These are phyloP conservation scores for Pyricularia pennisetigena DNA, from an alignment of 2,329 filamentous ascomycete species.

Conservation along the genomic window DNA sequence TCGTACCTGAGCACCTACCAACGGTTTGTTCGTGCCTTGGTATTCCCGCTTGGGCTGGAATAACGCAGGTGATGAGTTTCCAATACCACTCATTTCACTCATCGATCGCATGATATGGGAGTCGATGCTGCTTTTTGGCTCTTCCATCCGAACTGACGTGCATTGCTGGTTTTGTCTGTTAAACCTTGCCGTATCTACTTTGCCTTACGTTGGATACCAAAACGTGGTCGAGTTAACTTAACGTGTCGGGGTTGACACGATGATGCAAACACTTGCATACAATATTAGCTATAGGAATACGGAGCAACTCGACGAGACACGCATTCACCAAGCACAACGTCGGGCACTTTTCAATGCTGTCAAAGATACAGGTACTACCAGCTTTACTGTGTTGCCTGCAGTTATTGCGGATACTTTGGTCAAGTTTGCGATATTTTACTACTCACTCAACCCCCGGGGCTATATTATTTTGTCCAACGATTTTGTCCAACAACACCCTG, in stretches of 20 bases:
- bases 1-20: not conserved
- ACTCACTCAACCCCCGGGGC: not conserved
- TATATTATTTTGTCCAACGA: not conserved
- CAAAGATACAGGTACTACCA: not conserved
- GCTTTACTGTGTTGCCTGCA: not conserved
- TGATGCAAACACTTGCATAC: not conserved
- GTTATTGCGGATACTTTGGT: not conserved
- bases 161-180: not conserved
- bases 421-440: not conserved
- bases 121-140: not conserved
- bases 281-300: not conserved
- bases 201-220: not conserved
- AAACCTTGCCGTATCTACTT: not conserved
- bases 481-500: not conserved
- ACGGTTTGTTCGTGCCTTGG: not conserved
- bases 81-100: not conserved
- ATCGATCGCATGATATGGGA: not conserved
- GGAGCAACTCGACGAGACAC: not conserved
- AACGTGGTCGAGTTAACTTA: not conserved
- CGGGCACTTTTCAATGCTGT: not conserved
- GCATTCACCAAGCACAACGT: not conserved
- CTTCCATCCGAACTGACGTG: not conserved
- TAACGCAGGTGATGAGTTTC: not conserved
- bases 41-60: not conserved
- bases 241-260: not conserved